Conservation (phyloP, 495 filamentous ascomycete species). For the Melanomma pulvis-pyrius region DNA sequence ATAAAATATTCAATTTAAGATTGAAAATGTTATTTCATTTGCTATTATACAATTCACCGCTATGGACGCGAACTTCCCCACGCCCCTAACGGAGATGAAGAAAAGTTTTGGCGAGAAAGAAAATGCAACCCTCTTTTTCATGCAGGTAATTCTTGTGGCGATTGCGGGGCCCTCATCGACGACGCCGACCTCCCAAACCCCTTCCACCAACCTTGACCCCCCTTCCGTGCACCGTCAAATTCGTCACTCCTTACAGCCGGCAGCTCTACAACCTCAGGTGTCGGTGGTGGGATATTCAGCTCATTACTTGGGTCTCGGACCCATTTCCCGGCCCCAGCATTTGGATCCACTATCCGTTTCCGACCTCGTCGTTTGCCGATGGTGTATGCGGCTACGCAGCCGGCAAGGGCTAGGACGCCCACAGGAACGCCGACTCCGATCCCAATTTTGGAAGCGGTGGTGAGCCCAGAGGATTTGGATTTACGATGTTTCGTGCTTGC, state of each 20-base stretch:
- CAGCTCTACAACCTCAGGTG: background rate
- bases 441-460: conserved; percentile 2
- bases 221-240: background rate
- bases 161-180: background rate
- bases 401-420: conserved; percentile 2
- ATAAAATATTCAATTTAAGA: no score
- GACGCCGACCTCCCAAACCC: background rate
- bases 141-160: background rate
- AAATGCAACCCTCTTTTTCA: background rate
- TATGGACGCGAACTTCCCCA: no score
- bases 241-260: conserved; percentile 5
- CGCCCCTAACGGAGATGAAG: no score
- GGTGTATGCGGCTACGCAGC: conserved; percentile 5
- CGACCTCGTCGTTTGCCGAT: conserved; percentile 12
- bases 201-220: background rate
- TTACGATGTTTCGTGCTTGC: background rate
- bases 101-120: no score
- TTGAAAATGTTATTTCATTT: no score
- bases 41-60: no score
- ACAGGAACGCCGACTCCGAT: conserved; percentile 10
- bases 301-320: conserved; percentile 6
- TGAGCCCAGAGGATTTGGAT: background rate
- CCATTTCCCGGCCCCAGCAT: background rate
- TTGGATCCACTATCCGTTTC: conserved; percentile 6
- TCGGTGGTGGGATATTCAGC: background rate